Conservation (phyloP, 2,329 filamentous ascomycete genomes). For the Lasiodiplodia theobromae region DNA sequence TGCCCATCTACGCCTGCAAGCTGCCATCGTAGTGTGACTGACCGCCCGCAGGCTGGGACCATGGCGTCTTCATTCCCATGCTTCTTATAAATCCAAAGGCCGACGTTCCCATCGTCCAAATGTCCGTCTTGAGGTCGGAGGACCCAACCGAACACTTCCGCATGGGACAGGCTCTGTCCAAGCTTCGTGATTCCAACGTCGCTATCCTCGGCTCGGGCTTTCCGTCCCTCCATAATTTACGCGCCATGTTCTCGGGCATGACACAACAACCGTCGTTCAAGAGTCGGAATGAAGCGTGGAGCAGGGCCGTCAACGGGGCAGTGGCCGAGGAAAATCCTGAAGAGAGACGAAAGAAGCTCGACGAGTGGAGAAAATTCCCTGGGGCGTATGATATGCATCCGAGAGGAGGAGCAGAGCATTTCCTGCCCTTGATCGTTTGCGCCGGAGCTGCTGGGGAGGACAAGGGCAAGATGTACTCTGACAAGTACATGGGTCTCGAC, state of each 20-base stretch:
- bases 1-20: slow-evolving; percentile 30
- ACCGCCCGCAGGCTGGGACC: slow-evolving; percentile 60
- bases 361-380: slow-evolving; percentile 58
- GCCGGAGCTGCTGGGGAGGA: slow-evolving; percentile 58
- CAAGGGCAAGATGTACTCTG: slow-evolving; percentile 55
- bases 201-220: slow-evolving; percentile 68
- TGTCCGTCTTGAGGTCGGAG: slow-evolving; percentile 63
- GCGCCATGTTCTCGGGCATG: slow-evolving; percentile 51
- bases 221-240: slow-evolving; percentile 64
- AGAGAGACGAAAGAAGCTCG: slow-evolving; percentile 52
- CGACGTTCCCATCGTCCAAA: slow-evolving; percentile 62
- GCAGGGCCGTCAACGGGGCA: slow-evolving; percentile 52
- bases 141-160: slow-evolving; percentile 57
- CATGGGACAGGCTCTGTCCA: slow-evolving; percentile 61
- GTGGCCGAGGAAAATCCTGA: slow-evolving; percentile 45
- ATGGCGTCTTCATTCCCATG: slow-evolving; percentile 67
- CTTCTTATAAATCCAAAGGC: slow-evolving; percentile 62
- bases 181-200: slow-evolving; percentile 61
- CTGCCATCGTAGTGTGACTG: background rate
- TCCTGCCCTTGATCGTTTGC: slow-evolving; percentile 65
- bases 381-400: slow-evolving; percentile 63
- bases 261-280: slow-evolving; percentile 41
- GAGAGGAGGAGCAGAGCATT: slow-evolving; percentile 62
- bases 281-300: slow-evolving; percentile 53
- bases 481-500: slow-evolving; percentile 57